Evolutionary conservation across 371 early-diverging fungal species (phyloP).

Genomic region (Syncephalastrum monosporum): DNA sequence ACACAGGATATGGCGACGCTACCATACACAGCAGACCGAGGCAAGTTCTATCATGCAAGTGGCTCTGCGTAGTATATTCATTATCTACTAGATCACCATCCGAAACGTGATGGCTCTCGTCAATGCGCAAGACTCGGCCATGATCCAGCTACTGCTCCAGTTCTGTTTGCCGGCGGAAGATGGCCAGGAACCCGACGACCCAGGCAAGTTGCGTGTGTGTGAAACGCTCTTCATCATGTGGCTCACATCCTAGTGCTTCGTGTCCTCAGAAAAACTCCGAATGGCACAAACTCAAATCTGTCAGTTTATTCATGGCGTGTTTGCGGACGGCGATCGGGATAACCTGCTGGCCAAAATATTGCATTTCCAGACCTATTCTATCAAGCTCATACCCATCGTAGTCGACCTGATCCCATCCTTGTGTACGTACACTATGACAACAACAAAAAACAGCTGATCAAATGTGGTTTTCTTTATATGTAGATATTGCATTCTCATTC

Average conservation of each 20-base stretch:
- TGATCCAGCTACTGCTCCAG: constrained; percentile 54
- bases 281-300: constrained; percentile 47
- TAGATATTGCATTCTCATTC: constrained; percentile 51
- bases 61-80: neutral
- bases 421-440: constrained; percentile 24
- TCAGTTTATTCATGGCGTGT: constrained; percentile 53
- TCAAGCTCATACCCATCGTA: constrained; percentile 52
- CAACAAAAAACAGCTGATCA: no score
- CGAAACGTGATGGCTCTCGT: constrained; percentile 50
- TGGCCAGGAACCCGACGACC: constrained; percentile 22
- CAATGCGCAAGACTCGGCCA: constrained; percentile 52
- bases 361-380: constrained; percentile 63
- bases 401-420: constrained; percentile 56
- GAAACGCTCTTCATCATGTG: neutral
- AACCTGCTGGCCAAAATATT: constrained; percentile 55
- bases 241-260: neutral
- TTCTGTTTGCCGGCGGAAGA: constrained; percentile 12
- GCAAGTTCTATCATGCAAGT: constrained; percentile 10
- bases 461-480: neutral
- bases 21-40: constrained; percentile 22
- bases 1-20: constrained; percentile 48
- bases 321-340: constrained; percentile 54
- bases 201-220: constrained; percentile 4
- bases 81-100: constrained; percentile 30
- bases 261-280: constrained; percentile 26